Percentiles rank a stretch among this genome's conserved stretches.
Evolutionary conservation across 2,329 filamentous ascomycete genomes (phyloP).

Genomic region (Neodidymelliopsis sp.): DNA sequence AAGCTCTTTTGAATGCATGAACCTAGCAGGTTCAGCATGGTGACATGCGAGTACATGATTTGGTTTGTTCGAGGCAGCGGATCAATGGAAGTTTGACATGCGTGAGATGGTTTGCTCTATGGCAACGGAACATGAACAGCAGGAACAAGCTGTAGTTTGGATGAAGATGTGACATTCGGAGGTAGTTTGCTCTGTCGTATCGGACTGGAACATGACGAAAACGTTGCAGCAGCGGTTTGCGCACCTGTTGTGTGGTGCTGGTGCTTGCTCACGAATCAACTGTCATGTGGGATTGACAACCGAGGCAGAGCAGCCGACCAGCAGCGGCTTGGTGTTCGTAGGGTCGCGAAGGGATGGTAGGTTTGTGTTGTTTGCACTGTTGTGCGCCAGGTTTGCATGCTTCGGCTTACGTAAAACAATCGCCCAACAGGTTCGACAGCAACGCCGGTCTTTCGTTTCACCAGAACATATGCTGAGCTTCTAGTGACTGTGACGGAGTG

Average conservation of each 20-base stretch:
- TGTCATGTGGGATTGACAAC: conserved; percentile 30
- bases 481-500: too few species aligned
- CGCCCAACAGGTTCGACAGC: too few species aligned
- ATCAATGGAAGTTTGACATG: conserved; percentile 18
- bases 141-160: conserved; percentile 10
- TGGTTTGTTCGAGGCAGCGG: conserved; percentile 23
- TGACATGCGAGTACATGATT: conserved; percentile 17
- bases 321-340: conserved; percentile 19
- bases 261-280: conserved; percentile 37
- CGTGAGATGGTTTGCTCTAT: conserved; percentile 22
- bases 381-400: conserved; percentile 4
- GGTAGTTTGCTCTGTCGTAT: conserved; percentile 17
- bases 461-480: not conserved
- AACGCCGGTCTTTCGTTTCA: not conserved
- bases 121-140: too few species aligned
- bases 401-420: conserved; percentile 13
- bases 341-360: conserved; percentile 14
- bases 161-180: conserved; percentile 4
- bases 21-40: conserved; percentile 27
- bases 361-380: conserved; percentile 45
- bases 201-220: not conserved
- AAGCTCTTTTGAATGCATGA: conserved; percentile 30
- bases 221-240: conserved; percentile 24
- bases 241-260: conserved; percentile 35
- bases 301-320: conserved; percentile 28